phyloP scores from a whole-genome alignment of 169 alveolate genomes.

The Besnoitia besnoiti region DNA sequence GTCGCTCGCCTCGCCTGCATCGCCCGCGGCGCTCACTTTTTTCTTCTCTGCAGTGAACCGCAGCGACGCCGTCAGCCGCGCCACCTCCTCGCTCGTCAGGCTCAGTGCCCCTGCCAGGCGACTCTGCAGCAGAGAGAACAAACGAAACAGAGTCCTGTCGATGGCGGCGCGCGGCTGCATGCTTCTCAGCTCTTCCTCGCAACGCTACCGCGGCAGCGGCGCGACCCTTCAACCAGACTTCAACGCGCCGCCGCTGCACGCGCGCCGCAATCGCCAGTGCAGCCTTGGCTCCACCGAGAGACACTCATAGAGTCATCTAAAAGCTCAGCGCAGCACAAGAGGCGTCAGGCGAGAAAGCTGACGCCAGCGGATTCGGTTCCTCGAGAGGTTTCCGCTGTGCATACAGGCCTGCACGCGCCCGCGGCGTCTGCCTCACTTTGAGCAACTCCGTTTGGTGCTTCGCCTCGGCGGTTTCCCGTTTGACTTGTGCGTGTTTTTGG shows the following conservation, averaged over 20 bases:
- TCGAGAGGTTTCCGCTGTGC: no score
- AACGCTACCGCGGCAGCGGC: no score
- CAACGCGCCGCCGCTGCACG: no score
- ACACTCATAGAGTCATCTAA: no score
- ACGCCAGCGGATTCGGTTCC: no score
- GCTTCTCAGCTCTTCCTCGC: no score
- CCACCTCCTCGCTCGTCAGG: background rate
- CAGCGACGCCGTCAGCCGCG: background rate
- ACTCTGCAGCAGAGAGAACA: background rate
- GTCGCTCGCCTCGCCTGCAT: background rate
- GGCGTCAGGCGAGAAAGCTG: no score
- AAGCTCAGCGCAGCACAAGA: no score
- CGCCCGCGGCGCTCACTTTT: background rate
- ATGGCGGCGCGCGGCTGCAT: background rate
- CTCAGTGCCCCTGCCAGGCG: slow-evolving; percentile 15
- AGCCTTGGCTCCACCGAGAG: no score
- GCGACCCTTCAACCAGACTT: no score
- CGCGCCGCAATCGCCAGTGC: no score
- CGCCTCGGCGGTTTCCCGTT: background rate
- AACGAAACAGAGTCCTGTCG: background rate
- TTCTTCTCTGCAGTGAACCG: background rate
- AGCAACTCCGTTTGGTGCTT: background rate
- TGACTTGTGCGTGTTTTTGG: background rate
- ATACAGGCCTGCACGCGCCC: background rate
- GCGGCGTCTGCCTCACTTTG: background rate